A percentile compares a stretch with the other conserved stretches of the same genome.
Evolutionary conservation across 2,329 filamentous ascomycete species (phyloP).

Genomic region (Trichoderma hamatum): DNA sequence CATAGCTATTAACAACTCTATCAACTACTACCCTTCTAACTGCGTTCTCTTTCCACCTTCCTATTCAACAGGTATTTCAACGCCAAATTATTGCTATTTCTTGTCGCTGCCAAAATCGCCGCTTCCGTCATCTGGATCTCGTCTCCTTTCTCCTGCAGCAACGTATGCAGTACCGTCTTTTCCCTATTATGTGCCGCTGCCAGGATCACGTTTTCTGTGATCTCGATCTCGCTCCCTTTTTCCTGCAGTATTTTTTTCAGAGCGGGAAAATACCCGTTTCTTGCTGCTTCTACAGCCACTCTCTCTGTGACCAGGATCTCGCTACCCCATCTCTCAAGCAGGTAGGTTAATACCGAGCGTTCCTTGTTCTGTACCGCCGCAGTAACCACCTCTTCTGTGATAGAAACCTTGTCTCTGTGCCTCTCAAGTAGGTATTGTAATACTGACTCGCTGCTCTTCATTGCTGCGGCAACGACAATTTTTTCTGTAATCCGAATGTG

Average conservation of each 20-base stretch:
- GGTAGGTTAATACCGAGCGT: neutral
- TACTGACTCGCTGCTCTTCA: constrained; percentile 1
- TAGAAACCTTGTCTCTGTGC: neutral
- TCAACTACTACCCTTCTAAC: neutral
- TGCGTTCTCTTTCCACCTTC: neutral
- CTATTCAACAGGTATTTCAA: neutral
- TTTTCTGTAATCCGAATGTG: neutral
- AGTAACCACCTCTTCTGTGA: constrained; percentile 3
- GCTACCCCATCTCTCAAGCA: neutral
- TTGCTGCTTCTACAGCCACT: constrained; percentile 7
- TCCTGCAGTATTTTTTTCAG: neutral
- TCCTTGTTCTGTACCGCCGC: neutral
- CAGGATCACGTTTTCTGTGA: neutral
- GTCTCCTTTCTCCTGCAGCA: neutral
- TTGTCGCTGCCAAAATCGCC: neutral
- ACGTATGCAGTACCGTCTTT: neutral
- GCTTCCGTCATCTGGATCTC: neutral
- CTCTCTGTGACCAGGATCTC: neutral
- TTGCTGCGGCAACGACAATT: neutral
- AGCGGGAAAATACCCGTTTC: neutral
- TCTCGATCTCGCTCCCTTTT: neutral
- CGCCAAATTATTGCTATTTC: neutral
- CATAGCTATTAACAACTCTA: neutral
- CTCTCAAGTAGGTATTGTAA: neutral
- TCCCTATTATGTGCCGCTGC: constrained; percentile 4